phyloP scores from a whole-genome alignment of 2,329 filamentous ascomycete genomes.

The Xylaria sp. region DNA sequence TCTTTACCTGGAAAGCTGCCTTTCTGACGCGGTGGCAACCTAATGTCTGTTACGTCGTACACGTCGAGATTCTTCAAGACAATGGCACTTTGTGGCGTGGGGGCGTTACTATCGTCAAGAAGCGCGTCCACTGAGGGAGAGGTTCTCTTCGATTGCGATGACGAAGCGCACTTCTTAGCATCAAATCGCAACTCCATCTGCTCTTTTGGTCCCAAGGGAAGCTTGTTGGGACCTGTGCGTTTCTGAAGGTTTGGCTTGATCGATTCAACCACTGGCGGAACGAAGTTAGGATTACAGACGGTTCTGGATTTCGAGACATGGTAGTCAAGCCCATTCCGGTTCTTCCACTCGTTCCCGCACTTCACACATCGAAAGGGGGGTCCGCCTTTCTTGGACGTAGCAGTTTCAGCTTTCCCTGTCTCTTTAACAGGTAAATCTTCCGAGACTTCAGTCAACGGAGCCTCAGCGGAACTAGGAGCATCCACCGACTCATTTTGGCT shows the following conservation, averaged over 20 bases:
- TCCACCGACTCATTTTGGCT: constrained; percentile 1
- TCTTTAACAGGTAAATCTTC: neutral
- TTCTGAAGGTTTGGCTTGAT: constrained; percentile 15
- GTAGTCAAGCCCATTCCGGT: constrained; percentile 53
- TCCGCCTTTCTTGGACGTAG: constrained; percentile 12
- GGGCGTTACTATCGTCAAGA: neutral
- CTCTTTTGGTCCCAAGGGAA: constrained; percentile 8
- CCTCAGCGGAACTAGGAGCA: neutral
- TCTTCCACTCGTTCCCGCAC: constrained; percentile 53
- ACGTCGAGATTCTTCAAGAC: constrained; percentile 25
- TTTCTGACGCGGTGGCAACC: constrained; percentile 3
- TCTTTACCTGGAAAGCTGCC: neutral
- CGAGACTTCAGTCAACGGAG: constrained; percentile 11
- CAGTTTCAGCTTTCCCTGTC: neutral
- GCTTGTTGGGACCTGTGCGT: constrained; percentile 2
- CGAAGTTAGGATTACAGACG: constrained; percentile 47
- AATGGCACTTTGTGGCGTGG: constrained; percentile 1
- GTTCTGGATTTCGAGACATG: constrained; percentile 51
- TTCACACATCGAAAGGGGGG: constrained; percentile 43
- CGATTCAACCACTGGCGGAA: constrained; percentile 27
- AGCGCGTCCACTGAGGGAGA: neutral
- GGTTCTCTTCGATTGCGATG: neutral
- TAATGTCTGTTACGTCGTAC: constrained; percentile 22
- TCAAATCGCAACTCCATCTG: constrained; percentile 11
- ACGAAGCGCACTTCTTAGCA: neutral